Percentiles rank a stretch among this genome's conserved stretches.
phyloP scores from a whole-genome alignment of 495 filamentous ascomycete species.

The Aspergillus asperescens region DNA sequence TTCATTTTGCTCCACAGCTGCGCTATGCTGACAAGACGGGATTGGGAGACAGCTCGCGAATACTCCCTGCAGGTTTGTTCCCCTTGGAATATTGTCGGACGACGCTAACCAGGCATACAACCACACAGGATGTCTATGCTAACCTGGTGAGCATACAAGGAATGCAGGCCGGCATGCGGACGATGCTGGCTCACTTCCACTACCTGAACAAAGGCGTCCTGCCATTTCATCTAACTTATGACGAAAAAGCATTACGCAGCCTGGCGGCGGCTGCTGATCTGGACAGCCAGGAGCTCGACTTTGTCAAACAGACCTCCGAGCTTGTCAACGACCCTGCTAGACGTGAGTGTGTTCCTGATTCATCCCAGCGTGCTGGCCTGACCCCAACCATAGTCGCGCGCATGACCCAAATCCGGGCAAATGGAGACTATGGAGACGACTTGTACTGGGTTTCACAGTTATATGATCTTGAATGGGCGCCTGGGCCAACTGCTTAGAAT shows the following conservation, averaged over 20 bases:
- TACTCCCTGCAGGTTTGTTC: slow-evolving; percentile 9
- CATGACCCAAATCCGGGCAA: slow-evolving; percentile 2
- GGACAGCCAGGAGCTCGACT: slow-evolving; percentile 1
- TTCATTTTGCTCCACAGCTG: slow-evolving; percentile 12
- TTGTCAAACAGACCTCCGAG: slow-evolving; percentile 5
- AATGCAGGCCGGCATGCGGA: slow-evolving; percentile 11
- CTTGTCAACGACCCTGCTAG: slow-evolving; percentile 4
- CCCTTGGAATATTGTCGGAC: not conserved
- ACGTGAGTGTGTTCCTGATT: not conserved
- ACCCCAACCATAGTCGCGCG: not conserved
- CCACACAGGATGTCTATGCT: slow-evolving; percentile 6
- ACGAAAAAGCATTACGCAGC: slow-evolving; percentile 7
- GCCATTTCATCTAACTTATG: slow-evolving; percentile 13
- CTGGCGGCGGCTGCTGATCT: slow-evolving; percentile 3
- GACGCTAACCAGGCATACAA: slow-evolving; percentile 1
- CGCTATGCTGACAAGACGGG: slow-evolving; percentile 9
- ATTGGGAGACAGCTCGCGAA: slow-evolving; percentile 12
- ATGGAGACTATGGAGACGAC: not conserved
- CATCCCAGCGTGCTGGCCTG: not conserved
- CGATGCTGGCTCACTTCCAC: slow-evolving; percentile 13
- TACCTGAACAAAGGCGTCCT: slow-evolving; percentile 14
- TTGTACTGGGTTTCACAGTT: slow-evolving; percentile 14
- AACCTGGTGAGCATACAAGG: slow-evolving; percentile 8
- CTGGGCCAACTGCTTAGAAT: slow-evolving; percentile 7
- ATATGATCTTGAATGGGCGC: slow-evolving; percentile 9